Conservation (phyloP, 176 grass and related monocot species). For the Carex parvula region DNA sequence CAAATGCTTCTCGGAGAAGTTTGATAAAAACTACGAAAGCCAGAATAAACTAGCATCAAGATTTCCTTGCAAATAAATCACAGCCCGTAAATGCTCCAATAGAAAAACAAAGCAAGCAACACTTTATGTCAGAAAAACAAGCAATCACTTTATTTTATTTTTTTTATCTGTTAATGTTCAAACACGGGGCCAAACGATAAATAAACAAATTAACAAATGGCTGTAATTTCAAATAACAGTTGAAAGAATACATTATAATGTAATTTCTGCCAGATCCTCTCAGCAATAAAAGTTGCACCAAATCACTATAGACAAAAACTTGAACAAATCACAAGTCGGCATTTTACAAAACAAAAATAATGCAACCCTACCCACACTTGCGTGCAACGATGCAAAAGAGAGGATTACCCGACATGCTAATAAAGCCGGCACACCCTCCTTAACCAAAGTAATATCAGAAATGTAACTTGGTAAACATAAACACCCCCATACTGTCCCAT, state of each 20-base stretch:
- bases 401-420: constrained; percentile 16
- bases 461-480: constrained; percentile 20
- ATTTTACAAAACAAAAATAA: constrained; percentile 41
- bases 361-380: constrained; percentile 18
- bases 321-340: constrained; percentile 35
- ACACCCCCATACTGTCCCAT: constrained; percentile 21
- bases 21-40: not conserved
- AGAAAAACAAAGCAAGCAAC: not conserved
- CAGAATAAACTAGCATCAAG: not conserved
- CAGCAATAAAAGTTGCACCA: constrained; percentile 16
- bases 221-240: constrained; percentile 20
- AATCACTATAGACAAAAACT: constrained; percentile 26
- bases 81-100: not conserved
- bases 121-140: not conserved
- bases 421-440: constrained; percentile 29
- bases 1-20: not conserved
- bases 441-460: constrained; percentile 28
- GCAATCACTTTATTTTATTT: not conserved
- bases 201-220: constrained; percentile 32
- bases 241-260: constrained; percentile 22
- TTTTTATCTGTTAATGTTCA: not conserved
- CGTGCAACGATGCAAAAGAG: constrained; percentile 18
- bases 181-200: not conserved
- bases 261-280: constrained; percentile 10
- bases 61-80: not conserved